A percentile compares a stretch with the other conserved stretches of the same genome.
phyloP scores from a whole-genome alignment of 352 stramenopile species.

The Pseudoperonospora humuli region DNA sequence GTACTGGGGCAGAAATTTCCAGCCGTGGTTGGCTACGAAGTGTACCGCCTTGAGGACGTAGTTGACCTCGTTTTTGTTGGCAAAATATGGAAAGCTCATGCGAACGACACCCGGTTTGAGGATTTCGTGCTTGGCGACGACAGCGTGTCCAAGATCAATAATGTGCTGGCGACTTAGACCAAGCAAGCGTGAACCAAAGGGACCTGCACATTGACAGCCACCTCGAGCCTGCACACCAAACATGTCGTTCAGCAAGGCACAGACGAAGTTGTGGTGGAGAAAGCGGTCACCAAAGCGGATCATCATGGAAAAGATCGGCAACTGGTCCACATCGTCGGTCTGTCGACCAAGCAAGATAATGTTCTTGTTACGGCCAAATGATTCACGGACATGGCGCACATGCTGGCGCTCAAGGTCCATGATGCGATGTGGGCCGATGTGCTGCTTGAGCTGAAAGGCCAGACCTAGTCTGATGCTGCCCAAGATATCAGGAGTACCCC shows the following conservation, averaged over 20 bases:
- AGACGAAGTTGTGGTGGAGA: conserved; percentile 98
- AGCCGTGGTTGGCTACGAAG: conserved; percentile 90
- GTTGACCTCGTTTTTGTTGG: conserved; percentile 76
- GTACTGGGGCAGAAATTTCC: conserved; percentile 92
- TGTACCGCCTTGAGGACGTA: conserved; percentile 91
- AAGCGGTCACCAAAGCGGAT: conserved; percentile 83
- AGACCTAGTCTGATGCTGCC: conserved; percentile 90
- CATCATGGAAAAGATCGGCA: conserved; percentile 95
- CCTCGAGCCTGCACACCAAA: conserved; percentile 94
- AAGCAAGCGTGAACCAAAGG: conserved; percentile 89
- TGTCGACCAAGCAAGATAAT: conserved; percentile 87
- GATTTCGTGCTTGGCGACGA: conserved; percentile 89
- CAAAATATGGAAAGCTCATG: conserved; percentile 88
- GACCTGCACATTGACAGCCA: too few species aligned
- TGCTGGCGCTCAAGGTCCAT: conserved; percentile 39
- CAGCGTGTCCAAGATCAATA: conserved; percentile 62
- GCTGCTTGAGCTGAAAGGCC: conserved; percentile 86
- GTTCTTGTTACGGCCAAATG: conserved; percentile 40
- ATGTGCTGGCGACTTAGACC: conserved; percentile 74
- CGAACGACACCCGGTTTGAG: conserved; percentile 92
- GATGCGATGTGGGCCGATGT: conserved; percentile 42
- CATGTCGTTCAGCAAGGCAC: conserved; percentile 94
- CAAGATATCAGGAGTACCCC: conserved; percentile 92
- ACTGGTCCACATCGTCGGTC: too few species aligned
- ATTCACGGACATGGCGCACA: conserved; percentile 27